Percentiles rank a stretch among this genome's conserved stretches.
phyloP scores from a whole-genome alignment of 306 rosid genomes.

The Bauhinia variegata region DNA sequence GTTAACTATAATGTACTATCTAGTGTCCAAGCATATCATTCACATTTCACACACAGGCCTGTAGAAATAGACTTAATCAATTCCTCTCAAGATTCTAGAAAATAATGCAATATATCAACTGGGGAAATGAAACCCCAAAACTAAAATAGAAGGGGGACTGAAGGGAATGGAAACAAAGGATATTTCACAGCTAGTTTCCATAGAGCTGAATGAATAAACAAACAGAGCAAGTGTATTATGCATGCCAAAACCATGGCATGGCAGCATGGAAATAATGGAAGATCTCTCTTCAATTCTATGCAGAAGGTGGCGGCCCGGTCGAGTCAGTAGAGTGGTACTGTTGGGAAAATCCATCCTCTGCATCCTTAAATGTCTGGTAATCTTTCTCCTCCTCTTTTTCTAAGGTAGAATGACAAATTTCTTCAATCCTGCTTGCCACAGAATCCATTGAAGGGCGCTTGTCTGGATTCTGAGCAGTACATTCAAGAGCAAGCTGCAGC shows the following conservation, averaged over 20 bases:
- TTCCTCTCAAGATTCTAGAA: conserved; percentile 11
- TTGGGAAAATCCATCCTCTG: conserved; percentile 49
- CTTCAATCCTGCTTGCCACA: conserved; percentile 62
- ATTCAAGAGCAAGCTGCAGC: conserved; percentile 73
- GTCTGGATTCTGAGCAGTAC: conserved; percentile 69
- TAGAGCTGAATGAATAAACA: conserved; percentile 51
- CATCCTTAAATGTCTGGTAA: conserved; percentile 32
- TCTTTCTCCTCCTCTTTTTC: conserved; percentile 45
- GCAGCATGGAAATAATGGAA: conserved; percentile 45
- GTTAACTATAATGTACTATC: too few species aligned
- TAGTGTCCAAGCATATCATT: conserved; percentile 39
- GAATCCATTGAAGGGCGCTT: conserved; percentile 77
- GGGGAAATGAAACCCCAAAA: conserved; percentile 24
- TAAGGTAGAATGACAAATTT: conserved; percentile 54
- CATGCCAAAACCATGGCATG: conserved; percentile 41
- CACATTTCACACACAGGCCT: conserved; percentile 49
- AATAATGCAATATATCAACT: conserved; percentile 26
- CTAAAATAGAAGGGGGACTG: not conserved
- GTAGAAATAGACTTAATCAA: conserved; percentile 29
- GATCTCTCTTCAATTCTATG: conserved; percentile 41
- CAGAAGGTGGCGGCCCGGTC: conserved; percentile 26
- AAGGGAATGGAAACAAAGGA: conserved; percentile 7
- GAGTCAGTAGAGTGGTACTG: conserved; percentile 35
- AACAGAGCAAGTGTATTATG: conserved; percentile 37
- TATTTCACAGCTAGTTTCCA: conserved; percentile 29